These are phyloP conservation scores for Linum lewisii DNA, from an alignment of 345 rosid genomes.

Conservation along the genomic window DNA sequence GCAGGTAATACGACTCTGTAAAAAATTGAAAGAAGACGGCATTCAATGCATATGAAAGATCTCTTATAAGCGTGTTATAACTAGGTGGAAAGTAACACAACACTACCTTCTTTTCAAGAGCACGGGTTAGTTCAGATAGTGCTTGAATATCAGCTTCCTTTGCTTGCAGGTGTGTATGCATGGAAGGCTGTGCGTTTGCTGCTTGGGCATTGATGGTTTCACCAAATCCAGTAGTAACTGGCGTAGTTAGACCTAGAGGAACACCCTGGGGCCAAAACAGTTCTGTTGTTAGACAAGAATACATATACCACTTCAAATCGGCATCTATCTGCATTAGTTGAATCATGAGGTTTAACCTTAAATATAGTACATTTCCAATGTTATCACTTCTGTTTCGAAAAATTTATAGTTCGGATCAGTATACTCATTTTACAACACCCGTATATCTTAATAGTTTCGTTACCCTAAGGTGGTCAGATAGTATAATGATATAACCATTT, in stretches of 20 bases:
- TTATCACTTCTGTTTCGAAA: no score
- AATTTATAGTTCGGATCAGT: no score
- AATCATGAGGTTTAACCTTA: neutral
- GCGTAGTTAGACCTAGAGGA: constrained; percentile 30
- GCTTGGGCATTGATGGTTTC: constrained; percentile 29
- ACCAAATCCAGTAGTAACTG: constrained; percentile 25
- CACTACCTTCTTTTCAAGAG: constrained; percentile 27
- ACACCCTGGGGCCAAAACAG: constrained; percentile 35
- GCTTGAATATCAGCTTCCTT: constrained; percentile 26
- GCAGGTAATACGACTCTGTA: neutral
- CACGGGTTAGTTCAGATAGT: constrained; percentile 23
- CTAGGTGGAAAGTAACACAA: constrained; percentile 5
- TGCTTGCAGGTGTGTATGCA: constrained; percentile 21
- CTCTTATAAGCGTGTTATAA: neutral
- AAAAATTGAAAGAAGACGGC: no score
- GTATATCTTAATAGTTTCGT: no score
- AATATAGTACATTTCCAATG: no score
- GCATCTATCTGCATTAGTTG: neutral
- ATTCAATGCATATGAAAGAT: no score
- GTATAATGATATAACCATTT: no score
- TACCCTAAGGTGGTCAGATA: no score
- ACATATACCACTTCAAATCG: neutral
- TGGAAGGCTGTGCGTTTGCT: constrained; percentile 10
- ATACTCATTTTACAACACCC: no score
- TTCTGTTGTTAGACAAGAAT: neutral